Percentiles rank a stretch among this genome's conserved stretches.
These are phyloP conservation scores for Euphrasia arctica DNA, from an alignment of 305 asterid species.

Conservation along the genomic window DNA sequence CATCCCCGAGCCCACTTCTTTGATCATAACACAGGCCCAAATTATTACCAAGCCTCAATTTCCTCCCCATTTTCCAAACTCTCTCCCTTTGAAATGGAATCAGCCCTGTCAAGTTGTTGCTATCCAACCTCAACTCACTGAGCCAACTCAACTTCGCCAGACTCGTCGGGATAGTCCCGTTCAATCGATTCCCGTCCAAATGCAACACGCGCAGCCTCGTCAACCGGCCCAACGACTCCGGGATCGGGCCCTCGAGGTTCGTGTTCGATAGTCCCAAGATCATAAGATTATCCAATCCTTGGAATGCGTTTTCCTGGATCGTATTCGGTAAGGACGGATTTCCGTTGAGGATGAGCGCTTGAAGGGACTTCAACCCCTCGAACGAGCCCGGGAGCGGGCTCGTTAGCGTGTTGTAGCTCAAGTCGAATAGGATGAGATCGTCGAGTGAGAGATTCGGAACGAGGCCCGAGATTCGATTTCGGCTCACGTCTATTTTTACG, in stretches of 20 bases:
- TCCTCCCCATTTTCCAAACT: conserved; percentile 88
- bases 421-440: conserved; percentile 53
- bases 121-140: conserved; percentile 62
- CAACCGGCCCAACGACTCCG: conserved; percentile 53
- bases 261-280: conserved; percentile 51
- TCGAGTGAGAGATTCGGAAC: conserved; percentile 39
- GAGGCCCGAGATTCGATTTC: conserved; percentile 61
- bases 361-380: conserved; percentile 46
- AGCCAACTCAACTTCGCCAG: conserved; percentile 42
- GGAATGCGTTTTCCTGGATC: conserved; percentile 40
- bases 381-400: conserved; percentile 48
- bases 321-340: conserved; percentile 43
- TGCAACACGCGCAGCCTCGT: conserved; percentile 51
- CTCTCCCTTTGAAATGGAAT: conserved; percentile 68
- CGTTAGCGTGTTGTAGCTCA: conserved; percentile 58
- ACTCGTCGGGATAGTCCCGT: conserved; percentile 61
- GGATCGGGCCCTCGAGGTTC: conserved; percentile 61
- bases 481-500: conserved; percentile 65
- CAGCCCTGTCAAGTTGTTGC: conserved; percentile 51
- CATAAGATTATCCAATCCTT: conserved; percentile 40
- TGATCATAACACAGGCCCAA: conserved; percentile 66
- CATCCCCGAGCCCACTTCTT: conserved; percentile 64
- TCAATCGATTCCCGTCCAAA: conserved; percentile 59
- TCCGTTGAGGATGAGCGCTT: conserved; percentile 58
- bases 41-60: conserved; percentile 58